These are phyloP conservation scores for Aspergillus alliaceus DNA, from an alignment of 2,329 filamentous ascomycete genomes.

Conservation along the genomic window DNA sequence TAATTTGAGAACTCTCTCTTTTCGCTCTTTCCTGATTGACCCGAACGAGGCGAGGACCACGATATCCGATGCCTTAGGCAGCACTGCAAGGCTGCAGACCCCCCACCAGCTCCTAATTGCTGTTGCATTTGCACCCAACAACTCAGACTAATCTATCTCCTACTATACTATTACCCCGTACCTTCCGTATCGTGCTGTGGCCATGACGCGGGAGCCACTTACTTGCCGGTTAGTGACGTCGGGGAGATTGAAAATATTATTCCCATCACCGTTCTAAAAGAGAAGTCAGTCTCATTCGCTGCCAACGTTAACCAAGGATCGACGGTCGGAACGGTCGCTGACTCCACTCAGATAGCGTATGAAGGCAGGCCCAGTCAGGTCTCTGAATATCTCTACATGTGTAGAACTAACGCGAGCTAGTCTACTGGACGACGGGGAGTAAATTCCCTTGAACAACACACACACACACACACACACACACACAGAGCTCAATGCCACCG, in stretches of 20 bases:
- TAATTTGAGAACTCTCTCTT: not conserved
- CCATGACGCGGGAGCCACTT: not conserved
- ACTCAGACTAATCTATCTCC: not conserved
- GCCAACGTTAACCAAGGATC: slow-evolving; percentile 10
- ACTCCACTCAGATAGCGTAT: slow-evolving; percentile 1
- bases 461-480: too few species aligned
- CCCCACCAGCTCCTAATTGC: too few species aligned
- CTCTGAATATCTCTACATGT: not conserved
- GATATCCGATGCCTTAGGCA: too few species aligned
- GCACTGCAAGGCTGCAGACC: too few species aligned
- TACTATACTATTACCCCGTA: too few species aligned
- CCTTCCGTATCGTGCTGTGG: too few species aligned
- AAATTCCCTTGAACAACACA: not conserved
- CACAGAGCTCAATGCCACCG: too few species aligned
- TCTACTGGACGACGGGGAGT: not conserved
- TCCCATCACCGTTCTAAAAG: not conserved
- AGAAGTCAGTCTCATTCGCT: not conserved
- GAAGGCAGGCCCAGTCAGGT: not conserved
- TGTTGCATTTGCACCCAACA: not conserved
- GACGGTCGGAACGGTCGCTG: slow-evolving; percentile 2
- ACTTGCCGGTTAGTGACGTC: not conserved
- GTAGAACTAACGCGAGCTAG: not conserved
- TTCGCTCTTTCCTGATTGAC: too few species aligned
- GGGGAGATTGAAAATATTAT: not conserved
- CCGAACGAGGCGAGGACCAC: too few species aligned